A percentile compares a stretch with the other conserved stretches of the same genome.
phyloP scores from a whole-genome alignment of 1,284 basidiomycete species.

The Puccinia horiana region DNA sequence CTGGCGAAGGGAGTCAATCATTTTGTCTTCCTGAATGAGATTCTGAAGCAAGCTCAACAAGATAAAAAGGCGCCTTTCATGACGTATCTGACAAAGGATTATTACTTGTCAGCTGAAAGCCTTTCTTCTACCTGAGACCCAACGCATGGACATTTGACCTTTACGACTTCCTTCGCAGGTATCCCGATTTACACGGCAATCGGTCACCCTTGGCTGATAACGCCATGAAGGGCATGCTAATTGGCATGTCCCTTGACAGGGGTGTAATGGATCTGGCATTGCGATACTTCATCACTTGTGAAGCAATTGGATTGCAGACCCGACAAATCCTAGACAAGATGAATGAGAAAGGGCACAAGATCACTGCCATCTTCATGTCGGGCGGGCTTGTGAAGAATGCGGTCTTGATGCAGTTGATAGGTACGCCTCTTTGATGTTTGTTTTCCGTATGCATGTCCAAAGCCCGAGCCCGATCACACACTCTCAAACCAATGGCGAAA shows the following conservation, averaged over 20 bases:
- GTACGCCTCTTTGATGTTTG: constrained; percentile 6
- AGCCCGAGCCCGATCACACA: constrained; percentile 54
- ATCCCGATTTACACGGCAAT: constrained; percentile 68
- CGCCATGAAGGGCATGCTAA: constrained; percentile 85
- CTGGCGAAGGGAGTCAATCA: constrained; percentile 51
- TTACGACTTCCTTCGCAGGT: constrained; percentile 19
- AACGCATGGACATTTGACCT: not conserved
- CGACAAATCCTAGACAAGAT: constrained; percentile 90
- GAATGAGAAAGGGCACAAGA: constrained; percentile 80
- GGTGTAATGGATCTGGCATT: constrained; percentile 78
- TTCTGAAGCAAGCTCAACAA: constrained; percentile 53
- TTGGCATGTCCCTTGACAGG: constrained; percentile 80
- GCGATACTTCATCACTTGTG: constrained; percentile 86
- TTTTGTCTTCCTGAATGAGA: constrained; percentile 55
- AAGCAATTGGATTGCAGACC: constrained; percentile 92
- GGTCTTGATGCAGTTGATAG: constrained; percentile 52
- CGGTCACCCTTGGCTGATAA: constrained; percentile 92
- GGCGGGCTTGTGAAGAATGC: constrained; percentile 60
- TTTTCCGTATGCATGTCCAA: constrained; percentile 56
- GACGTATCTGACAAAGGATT: constrained; percentile 55
- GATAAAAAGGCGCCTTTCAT: constrained; percentile 50
- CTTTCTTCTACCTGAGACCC: not conserved
- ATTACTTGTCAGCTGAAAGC: constrained; percentile 57
- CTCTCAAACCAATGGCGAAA: not conserved
- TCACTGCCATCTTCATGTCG: constrained; percentile 85